Percentiles rank a stretch among this genome's conserved stretches.
These are phyloP conservation scores for Aspergillus avenaceus DNA, from an alignment of 495 filamentous ascomycete genomes.

Conservation along the genomic window DNA sequence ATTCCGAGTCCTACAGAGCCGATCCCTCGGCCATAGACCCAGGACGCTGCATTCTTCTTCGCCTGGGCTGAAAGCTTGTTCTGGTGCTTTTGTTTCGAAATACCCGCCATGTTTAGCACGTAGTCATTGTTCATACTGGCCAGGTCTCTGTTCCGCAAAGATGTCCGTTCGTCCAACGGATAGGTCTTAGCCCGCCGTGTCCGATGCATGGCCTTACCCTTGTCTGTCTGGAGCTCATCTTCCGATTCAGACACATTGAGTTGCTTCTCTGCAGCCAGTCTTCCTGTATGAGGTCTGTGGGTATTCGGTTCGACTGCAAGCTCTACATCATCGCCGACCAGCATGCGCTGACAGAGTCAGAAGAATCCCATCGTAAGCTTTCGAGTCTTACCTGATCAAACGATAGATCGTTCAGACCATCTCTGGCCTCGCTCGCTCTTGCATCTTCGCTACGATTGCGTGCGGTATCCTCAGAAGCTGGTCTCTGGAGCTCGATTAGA, in stretches of 20 bases:
- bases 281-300: neutral
- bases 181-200: slow-evolving; percentile 17
- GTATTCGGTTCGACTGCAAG: neutral
- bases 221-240: neutral
- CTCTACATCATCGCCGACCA: slow-evolving; percentile 12
- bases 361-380: neutral
- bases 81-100: slow-evolving; percentile 37
- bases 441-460: no score
- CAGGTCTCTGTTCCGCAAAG: slow-evolving; percentile 50
- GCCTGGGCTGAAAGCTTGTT: slow-evolving; percentile 35
- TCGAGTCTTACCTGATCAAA: slow-evolving; percentile 21
- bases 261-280: neutral
- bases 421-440: slow-evolving; percentile 11
- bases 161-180: slow-evolving; percentile 20
- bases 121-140: slow-evolving; percentile 60
- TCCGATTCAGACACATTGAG: neutral
- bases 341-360: slow-evolving; percentile 9
- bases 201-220: slow-evolving; percentile 14
- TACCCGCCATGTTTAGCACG: slow-evolving; percentile 46
- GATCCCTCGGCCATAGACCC: slow-evolving; percentile 50
- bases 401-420: slow-evolving; percentile 7
- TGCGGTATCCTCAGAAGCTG: no score
- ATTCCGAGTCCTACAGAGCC: slow-evolving; percentile 53
- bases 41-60: slow-evolving; percentile 54
- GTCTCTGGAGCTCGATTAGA: slow-evolving; percentile 40